Evolutionary conservation across 2,329 filamentous ascomycete genomes (phyloP), one percentile per base, ranked within the genome.

Genomic region (Microcyclosporella mali): DNA sequence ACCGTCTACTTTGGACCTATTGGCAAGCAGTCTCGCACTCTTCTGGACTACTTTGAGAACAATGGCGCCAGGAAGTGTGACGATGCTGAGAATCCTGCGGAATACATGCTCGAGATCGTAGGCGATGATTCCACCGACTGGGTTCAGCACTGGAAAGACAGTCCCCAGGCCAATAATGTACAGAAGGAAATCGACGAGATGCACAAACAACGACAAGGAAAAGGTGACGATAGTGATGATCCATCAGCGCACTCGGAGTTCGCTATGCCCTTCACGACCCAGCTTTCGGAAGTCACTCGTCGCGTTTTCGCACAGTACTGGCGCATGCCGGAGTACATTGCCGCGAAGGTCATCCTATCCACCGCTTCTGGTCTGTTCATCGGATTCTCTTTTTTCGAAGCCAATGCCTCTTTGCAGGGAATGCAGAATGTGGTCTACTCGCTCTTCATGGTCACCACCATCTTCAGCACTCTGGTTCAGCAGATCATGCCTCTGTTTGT

Each of bases 91-190:
- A 88, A 88, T 52, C 84, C 84, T 0, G 84, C 84, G 1, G 84
- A 88, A 63, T 88, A 79, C 67, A 86, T 88, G 78, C 72, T 88
- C n/a, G 69, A 72, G 45, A 61, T 70, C 35, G 64, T 65, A 17
- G 56, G 56, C n/a, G 58, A 60, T 32, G 57, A 61, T 18, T 62
- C 62, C 12, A 58, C 59, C 29, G 66, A 70, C 44, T 71, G 68
- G 69, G 60, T 60, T 35, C 52, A 63, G 7, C 62, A 66, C 4
- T 71, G 69, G 69, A 58, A 59, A 18, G 47, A 53, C 19, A 63
- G 59, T 43, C 21, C 53, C 14, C 55, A 65, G 44, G 50, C 47
- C 37, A 41, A 45, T n/a, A 46, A 39, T 1, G 58, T 70, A 1
- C 61, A 68, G 39, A 50, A 51, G 14, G 60, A 69, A 33, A 63